phyloP scores from a whole-genome alignment of 768 basidiomycete species.

The Neoboletus magnificus region DNA sequence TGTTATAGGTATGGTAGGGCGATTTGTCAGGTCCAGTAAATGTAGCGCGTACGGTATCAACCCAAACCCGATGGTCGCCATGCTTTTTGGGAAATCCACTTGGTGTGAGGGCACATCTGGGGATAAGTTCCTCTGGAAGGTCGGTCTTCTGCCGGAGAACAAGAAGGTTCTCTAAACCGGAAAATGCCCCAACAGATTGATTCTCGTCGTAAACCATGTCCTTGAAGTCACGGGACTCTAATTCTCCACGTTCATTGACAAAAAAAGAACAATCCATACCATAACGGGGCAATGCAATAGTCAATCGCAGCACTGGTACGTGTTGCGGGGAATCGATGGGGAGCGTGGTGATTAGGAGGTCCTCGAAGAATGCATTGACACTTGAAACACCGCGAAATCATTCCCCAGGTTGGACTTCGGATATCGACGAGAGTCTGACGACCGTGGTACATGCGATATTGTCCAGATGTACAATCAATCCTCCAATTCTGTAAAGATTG shows the following conservation, averaged over 20 bases:
- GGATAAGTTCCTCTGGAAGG: no score
- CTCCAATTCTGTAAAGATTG: conserved; percentile 20
- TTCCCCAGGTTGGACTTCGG: conserved; percentile 16
- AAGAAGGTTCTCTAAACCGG: no score
- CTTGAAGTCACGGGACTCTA: no score
- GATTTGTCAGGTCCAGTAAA: conserved; percentile 33
- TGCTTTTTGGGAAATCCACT: conserved; percentile 19
- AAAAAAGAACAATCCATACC: conserved; percentile 38
- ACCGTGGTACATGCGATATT: background rate
- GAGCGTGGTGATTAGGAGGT: conserved; percentile 8
- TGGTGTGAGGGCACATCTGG: no score
- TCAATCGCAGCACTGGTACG: background rate
- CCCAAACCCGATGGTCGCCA: conserved; percentile 29
- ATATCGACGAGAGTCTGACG: conserved; percentile 16
- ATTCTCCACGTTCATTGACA: no score
- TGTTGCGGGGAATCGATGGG: background rate
- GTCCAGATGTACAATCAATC: background rate
- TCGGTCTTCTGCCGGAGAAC: no score
- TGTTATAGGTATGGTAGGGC: background rate
- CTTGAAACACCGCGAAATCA: conserved; percentile 12
- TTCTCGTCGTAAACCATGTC: no score
- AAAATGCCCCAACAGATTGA: no score
- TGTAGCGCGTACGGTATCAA: no score
- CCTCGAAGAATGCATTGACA: no score
- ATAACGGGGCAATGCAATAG: conserved; percentile 34